Base-by-base conservation (phyloP, 2,329 filamentous ascomycete species). In the Fusarium coicis region DNA sequence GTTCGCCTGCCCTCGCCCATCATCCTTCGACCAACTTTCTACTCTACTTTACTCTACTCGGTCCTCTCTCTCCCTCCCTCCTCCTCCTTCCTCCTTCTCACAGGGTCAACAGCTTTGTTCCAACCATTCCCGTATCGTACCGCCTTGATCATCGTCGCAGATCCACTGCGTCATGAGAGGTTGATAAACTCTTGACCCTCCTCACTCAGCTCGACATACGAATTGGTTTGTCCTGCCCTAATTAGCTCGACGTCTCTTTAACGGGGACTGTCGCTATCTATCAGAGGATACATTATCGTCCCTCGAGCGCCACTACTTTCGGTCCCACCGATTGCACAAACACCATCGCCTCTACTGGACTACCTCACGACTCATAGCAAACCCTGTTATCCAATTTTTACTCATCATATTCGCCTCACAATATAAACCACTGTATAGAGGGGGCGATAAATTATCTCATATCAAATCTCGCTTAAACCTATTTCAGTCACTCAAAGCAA, bases 1-100 rank as follows among this genome's bases (percentile, higher is more conserved):
- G 73, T 75, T 68, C 66, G 66, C 74, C 61, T 66, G 62, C 66
- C 72, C 69, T 74, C 74, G 58, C 72, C 40, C 72, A 60, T 74
- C 53, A 72, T 68, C 72, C 60, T 63, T 56, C 59, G 32, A 57
- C 58, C 64, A 62, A 69, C 58, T 70, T 66, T 59, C 67, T 68
- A 60, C 61, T 69, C 59, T 61, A 30, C 63, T 68, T 49, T 42
- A 19, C 32, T 36, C 36, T 37, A 10, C 36, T 26, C 34, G 7
- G 32, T n/a, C 50, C 34, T 40, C 15, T 42, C 58, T 43, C 50
- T 69, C 40, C 57, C 58, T 65, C 52, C 50, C 64, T 36, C 57
- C 58, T 65, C 52, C 42, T 69, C 67, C 54, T 63, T 66, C 63
- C 54, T 56, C 65, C 59, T 55, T 66, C 53, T 46, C 50, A 52